Conservation (phyloP, 2,329 filamentous ascomycete genomes). For the Fusarium coffeatum region DNA sequence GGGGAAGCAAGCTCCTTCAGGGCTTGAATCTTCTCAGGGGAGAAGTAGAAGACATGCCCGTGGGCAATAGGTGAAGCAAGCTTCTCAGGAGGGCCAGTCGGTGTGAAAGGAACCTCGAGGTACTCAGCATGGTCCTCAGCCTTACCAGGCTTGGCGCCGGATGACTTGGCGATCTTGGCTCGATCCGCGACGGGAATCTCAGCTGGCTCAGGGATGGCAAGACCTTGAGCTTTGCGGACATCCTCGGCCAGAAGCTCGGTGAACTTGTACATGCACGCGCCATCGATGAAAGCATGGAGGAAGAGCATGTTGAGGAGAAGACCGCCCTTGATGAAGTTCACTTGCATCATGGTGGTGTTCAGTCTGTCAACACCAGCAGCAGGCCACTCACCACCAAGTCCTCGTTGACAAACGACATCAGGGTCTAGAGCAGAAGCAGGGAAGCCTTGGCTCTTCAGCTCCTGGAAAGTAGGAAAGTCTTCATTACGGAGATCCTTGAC, state of each 20-base stretch:
- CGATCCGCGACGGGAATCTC: constrained; percentile 2
- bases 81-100: constrained; percentile 7
- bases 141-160: constrained; percentile 4
- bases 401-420: constrained; percentile 16
- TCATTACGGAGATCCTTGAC: constrained; percentile 10
- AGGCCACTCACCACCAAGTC: constrained; percentile 19
- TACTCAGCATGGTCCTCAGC: constrained; percentile 14
- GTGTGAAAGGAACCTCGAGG: constrained; percentile 14
- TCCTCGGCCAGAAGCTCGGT: constrained; percentile 16
- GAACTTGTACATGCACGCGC: constrained; percentile 12
- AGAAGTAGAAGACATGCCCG: constrained; percentile 21
- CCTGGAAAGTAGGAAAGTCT: constrained; percentile 13
- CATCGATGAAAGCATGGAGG: constrained; percentile 1
- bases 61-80: constrained; percentile 7
- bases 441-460: constrained; percentile 6
- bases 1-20: constrained; percentile 2
- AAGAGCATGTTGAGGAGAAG: constrained; percentile 14
- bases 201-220: background rate
- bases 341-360: constrained; percentile 13
- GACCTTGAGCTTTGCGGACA: constrained; percentile 9
- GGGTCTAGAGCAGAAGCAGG: constrained; percentile 6
- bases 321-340: constrained; percentile 9
- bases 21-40: background rate
- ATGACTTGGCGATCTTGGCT: constrained; percentile 2
- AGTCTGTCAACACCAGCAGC: constrained; percentile 4